Evolutionary conservation across 331 rosid species (phyloP).

Genomic region (Phaseolus coccineus): DNA sequence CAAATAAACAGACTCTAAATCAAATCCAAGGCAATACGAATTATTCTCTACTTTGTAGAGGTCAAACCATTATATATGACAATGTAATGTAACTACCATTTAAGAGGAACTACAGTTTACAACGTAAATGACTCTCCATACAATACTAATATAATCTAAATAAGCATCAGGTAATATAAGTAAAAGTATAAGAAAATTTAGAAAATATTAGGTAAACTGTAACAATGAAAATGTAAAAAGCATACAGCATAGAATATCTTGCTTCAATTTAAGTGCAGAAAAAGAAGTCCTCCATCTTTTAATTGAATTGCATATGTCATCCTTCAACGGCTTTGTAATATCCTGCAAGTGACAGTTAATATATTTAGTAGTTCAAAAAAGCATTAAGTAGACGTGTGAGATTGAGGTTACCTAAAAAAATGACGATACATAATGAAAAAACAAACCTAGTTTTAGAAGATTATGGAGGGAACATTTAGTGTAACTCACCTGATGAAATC

Average conservation of each 20-base stretch:
- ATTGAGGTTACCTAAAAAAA: slow-evolving; percentile 20
- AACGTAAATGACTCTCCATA: background rate
- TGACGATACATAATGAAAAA: slow-evolving; percentile 3
- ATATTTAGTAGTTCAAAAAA: slow-evolving; percentile 7
- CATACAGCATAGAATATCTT: slow-evolving; percentile 91
- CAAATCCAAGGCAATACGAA: slow-evolving; percentile 13
- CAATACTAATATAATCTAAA: slow-evolving; percentile 15
- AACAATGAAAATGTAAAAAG: slow-evolving; percentile 31
- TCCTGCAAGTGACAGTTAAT: slow-evolving; percentile 64
- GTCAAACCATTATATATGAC: background rate
- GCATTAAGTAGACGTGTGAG: slow-evolving; percentile 26
- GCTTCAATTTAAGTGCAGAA: slow-evolving; percentile 95
- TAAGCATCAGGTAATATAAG: background rate
- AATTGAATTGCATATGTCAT: slow-evolving; percentile 76
- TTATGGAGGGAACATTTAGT: slow-evolving; percentile 21
- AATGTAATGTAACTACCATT: slow-evolving; percentile 28
- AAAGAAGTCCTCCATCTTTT: slow-evolving; percentile 88
- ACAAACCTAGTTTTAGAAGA: slow-evolving; percentile 10
- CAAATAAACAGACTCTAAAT: slow-evolving; percentile 8
- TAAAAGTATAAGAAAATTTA: slow-evolving; percentile 1
- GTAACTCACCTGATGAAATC: slow-evolving; percentile 81
- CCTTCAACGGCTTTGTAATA: slow-evolving; percentile 84
- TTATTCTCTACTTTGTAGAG: slow-evolving; percentile 16
- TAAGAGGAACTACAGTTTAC: slow-evolving; percentile 1
- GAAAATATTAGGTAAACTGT: slow-evolving; percentile 20